These are phyloP conservation scores for Colletotrichum navitas DNA, from an alignment of 2,329 filamentous ascomycete genomes.

Conservation along the genomic window DNA sequence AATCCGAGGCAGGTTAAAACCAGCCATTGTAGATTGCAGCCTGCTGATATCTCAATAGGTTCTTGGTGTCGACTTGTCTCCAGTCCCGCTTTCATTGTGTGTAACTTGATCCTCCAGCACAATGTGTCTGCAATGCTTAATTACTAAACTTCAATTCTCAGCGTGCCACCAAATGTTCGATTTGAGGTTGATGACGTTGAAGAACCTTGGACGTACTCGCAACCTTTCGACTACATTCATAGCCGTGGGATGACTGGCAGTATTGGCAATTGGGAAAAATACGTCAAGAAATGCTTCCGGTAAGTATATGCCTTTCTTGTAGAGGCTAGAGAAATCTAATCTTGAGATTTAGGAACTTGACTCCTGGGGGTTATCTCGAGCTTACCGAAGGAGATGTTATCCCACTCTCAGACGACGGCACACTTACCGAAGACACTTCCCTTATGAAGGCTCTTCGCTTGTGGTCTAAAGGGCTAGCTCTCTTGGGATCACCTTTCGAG, in stretches of 20 bases:
- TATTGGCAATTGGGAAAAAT: conserved; percentile 42
- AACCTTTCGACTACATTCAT: conserved; percentile 47
- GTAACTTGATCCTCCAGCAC: conserved; percentile 4
- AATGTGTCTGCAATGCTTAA: accelerated
- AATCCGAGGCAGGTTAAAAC: not conserved
- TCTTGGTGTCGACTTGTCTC: conserved; percentile 68
- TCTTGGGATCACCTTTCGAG: not conserved
- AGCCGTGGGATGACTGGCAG: conserved; percentile 42
- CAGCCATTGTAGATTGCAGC: conserved; percentile 47
- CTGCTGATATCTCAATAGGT: conserved; percentile 53
- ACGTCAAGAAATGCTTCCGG: conserved; percentile 39
- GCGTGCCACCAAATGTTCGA: conserved; percentile 63
- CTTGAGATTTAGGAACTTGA: conserved; percentile 44
- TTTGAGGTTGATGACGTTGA: conserved; percentile 60
- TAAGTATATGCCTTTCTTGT: not conserved
- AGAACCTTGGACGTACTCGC: conserved; percentile 52
- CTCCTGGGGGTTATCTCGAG: conserved; percentile 59
- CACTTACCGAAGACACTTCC: not conserved
- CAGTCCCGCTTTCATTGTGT: conserved; percentile 64
- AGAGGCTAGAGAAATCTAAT: not conserved
- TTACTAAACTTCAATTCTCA: conserved; percentile 2
- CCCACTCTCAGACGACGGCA: conserved; percentile 44
- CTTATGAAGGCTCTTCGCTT: not conserved
- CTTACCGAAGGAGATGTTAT: conserved; percentile 56
- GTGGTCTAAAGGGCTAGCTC: not conserved